Percentiles rank a stretch among this genome's conserved stretches.
Evolutionary conservation across 2,329 filamentous ascomycete genomes (phyloP).

Genomic region (Monilinia laxa): DNA sequence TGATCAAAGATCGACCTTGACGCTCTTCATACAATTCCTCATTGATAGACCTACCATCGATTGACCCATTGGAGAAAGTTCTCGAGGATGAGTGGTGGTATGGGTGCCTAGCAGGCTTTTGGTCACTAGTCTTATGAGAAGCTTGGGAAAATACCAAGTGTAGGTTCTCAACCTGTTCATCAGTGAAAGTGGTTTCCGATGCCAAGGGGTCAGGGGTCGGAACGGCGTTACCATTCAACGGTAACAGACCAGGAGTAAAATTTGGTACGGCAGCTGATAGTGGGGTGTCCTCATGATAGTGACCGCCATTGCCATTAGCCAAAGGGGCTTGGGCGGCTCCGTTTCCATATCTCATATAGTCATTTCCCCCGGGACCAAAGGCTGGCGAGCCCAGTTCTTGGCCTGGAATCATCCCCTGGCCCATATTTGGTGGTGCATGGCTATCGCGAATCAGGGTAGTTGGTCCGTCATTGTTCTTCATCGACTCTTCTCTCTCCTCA

Average conservation of each 20-base stretch:
- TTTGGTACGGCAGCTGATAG: constrained; percentile 64
- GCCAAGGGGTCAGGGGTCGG: constrained; percentile 34
- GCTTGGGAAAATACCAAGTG: constrained; percentile 48
- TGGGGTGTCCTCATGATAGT: constrained; percentile 48
- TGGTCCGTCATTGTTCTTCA: constrained; percentile 74
- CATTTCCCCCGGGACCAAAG: constrained; percentile 39
- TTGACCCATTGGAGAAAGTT: constrained; percentile 56
- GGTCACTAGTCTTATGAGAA: constrained; percentile 43
- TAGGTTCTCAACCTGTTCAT: constrained; percentile 53
- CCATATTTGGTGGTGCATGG: constrained; percentile 30
- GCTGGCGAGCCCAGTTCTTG: constrained; percentile 36
- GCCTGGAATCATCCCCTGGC: constrained; percentile 33
- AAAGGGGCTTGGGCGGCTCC: constrained; percentile 25
- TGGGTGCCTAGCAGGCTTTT: constrained; percentile 40
- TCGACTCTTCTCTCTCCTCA: constrained; percentile 68
- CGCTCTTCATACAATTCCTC: constrained; percentile 47
- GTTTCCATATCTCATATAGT: constrained; percentile 35
- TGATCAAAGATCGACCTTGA: constrained; percentile 41
- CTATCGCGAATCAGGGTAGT: constrained; percentile 39
- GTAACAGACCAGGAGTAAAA: constrained; percentile 44
- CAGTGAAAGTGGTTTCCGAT: constrained; percentile 48
- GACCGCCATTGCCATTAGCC: constrained; percentile 45
- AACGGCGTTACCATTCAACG: constrained; percentile 26
- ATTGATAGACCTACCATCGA: constrained; percentile 53
- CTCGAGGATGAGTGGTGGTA: constrained; percentile 46